Evolutionary conservation across 164 flowering plant genomes (phyloP).

Genomic region (Macadamia integrifolia): DNA sequence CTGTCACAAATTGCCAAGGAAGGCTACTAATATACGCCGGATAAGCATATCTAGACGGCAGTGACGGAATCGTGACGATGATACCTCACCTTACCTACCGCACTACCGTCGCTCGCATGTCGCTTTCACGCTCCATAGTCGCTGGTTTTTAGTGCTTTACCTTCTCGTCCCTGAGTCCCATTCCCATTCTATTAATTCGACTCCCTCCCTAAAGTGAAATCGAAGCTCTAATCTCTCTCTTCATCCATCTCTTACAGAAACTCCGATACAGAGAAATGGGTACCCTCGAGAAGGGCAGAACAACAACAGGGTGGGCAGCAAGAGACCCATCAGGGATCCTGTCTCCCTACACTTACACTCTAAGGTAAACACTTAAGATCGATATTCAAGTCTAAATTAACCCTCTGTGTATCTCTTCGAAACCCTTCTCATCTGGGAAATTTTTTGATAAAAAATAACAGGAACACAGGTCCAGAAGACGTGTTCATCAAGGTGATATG

Average conservation of each 20-base stretch:
- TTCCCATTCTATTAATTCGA: too few species aligned
- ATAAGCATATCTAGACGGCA: too few species aligned
- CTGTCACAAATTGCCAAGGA: too few species aligned
- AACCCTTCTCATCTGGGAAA: not conserved
- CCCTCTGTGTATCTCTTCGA: not conserved
- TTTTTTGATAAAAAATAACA: conserved; percentile 47
- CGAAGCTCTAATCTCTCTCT: not conserved
- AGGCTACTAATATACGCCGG: too few species aligned
- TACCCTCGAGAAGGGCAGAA: conserved; percentile 38
- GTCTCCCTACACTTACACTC: conserved; percentile 52
- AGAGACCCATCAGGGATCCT: conserved; percentile 61
- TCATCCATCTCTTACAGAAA: conserved; percentile 13
- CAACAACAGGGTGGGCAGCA: conserved; percentile 57
- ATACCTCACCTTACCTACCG: too few species aligned
- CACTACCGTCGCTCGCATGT: too few species aligned
- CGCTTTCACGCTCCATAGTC: too few species aligned
- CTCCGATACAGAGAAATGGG: conserved; percentile 36
- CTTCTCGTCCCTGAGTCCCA: too few species aligned
- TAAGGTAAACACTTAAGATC: conserved; percentile 33
- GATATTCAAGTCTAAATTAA: not conserved
- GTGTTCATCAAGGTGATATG: conserved; percentile 49
- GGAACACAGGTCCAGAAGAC: conserved; percentile 83
- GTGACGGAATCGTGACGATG: too few species aligned
- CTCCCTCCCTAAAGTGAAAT: not conserved
- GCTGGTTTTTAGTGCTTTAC: too few species aligned